A percentile compares a stretch with the other conserved stretches of the same genome.
Conservation (phyloP, 2,329 filamentous ascomycete species). For the Alternaria gaisen region DNA sequence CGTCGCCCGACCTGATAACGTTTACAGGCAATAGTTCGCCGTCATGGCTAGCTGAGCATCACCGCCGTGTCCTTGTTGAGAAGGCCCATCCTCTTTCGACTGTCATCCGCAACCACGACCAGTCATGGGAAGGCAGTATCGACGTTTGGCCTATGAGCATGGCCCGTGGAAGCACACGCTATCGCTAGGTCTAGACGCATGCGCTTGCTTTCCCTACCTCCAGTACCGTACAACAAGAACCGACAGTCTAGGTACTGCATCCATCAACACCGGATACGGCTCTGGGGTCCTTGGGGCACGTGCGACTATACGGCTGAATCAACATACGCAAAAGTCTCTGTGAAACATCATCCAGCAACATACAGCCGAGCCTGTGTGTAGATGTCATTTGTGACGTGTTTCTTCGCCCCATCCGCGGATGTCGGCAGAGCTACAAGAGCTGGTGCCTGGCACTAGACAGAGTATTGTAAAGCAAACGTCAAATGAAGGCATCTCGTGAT, state of each 20-base stretch:
- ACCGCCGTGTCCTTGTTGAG: neutral
- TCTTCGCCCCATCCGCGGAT: conserved; percentile 2
- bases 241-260: neutral
- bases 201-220: conserved; percentile 1
- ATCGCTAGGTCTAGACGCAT: conserved; percentile 18
- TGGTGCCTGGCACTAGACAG: neutral
- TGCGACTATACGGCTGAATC: neutral
- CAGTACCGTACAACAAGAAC: neutral
- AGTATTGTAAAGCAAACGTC: conserved; percentile 1
- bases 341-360: neutral
- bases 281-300: neutral
- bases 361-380: neutral
- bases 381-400: neutral
- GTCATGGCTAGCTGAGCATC: neutral
- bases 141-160: conserved; percentile 5
- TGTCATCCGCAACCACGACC: neutral
- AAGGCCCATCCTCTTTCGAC: neutral
- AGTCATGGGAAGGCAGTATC: neutral
- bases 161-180: neutral
- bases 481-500: conserved; percentile 2
- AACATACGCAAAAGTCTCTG: neutral
- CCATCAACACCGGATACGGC: neutral
- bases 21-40: neutral
- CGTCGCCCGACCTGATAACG: conserved; percentile 6
- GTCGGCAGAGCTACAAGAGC: neutral